Base-by-base conservation (phyloP, 495 filamentous ascomycete species). In the Staphylotrichum tortipilum region DNA sequence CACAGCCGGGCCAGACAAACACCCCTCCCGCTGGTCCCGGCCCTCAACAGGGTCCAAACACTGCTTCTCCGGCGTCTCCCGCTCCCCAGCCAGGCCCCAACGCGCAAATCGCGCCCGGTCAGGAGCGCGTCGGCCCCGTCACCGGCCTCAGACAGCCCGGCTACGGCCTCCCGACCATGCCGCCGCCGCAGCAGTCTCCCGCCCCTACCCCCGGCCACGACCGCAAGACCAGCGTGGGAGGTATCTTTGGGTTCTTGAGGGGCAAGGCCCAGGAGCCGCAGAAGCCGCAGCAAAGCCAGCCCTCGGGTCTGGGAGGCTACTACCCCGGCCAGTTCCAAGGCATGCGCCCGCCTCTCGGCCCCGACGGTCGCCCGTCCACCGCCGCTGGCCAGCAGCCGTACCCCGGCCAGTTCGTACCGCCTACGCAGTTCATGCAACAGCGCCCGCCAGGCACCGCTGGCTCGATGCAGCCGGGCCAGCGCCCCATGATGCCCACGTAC, bases 221-320 rank as follows among this genome's bases (percentile, higher is more conserved):
- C 4, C 49, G 51, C 11, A 64, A 63, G 22, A 44, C 56, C 2
- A 49, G 41, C 14, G 52, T 55, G 21, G 64, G n/a, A n/a, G n/a
- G 61, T 9, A n/a, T 66, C 9, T 59, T 66, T 9, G 62, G 64
- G 4, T 57, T 63, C 21, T 52, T 66, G 37, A 64, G 48, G 38
- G 54, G 57, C 18, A 17, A 33, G 3, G 49, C 52, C 23, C 29
- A 38, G 18, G 52, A 49, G 40, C 4, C 49, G 2, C 43, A 52
- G 33, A 39, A 49, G n/a, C 23, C 43, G 38, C 44, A 46, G n/a
- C 49, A 38, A 4, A 43, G 33, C 28, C 37, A 31, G 11, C 49
- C 45, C 22, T 45, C 29, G n/a, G n/a, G n/a, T 11, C 9, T 33
- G 12, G 52, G 49, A n/a, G 30, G n/a, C n/a, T n/a, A n/a, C n/a